phyloP scores from a whole-genome alignment of 768 basidiomycete genomes.

The Panellus pusillus region DNA sequence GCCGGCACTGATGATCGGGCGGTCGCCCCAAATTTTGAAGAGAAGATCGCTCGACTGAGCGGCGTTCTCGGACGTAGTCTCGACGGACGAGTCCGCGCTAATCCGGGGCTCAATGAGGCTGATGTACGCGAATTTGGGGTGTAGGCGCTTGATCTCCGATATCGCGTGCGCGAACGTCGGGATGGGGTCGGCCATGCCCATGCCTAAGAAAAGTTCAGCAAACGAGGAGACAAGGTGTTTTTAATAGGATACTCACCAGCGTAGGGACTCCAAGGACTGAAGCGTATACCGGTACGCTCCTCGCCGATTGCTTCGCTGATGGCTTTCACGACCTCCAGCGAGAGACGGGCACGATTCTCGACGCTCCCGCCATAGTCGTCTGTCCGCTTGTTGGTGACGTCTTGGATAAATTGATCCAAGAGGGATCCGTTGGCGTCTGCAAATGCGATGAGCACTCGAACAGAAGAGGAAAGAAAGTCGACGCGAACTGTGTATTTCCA shows the following conservation, averaged over 20 bases:
- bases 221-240: slow-evolving; percentile 9
- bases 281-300: slow-evolving; percentile 38
- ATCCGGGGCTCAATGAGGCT: slow-evolving; percentile 33
- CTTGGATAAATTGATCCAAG: slow-evolving; percentile 46
- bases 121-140: slow-evolving; percentile 39
- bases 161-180: slow-evolving; percentile 36
- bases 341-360: slow-evolving; percentile 46
- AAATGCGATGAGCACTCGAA: background rate
- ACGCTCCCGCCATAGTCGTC: slow-evolving; percentile 54
- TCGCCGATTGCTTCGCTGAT: slow-evolving; percentile 40
- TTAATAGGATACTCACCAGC: too few relatives aligned
- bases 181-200: slow-evolving; percentile 30
- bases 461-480: background rate
- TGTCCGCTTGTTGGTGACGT: slow-evolving; percentile 40
- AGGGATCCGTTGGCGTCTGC: slow-evolving; percentile 25
- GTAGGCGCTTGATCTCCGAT: slow-evolving; percentile 22
- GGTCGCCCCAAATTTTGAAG: slow-evolving; percentile 34
- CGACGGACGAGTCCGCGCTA: slow-evolving; percentile 18
- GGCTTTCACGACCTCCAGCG: slow-evolving; percentile 42
- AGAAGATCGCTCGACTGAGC: slow-evolving; percentile 29
- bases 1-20: too few relatives aligned
- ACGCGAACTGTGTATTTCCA: slow-evolving; percentile 25
- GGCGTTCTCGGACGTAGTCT: slow-evolving; percentile 3
- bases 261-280: slow-evolving; percentile 43
- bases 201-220: slow-evolving; percentile 27